Evolutionary conservation across 78 protist species (phyloP).

Genomic region (Dictyostelium firmibasis): DNA sequence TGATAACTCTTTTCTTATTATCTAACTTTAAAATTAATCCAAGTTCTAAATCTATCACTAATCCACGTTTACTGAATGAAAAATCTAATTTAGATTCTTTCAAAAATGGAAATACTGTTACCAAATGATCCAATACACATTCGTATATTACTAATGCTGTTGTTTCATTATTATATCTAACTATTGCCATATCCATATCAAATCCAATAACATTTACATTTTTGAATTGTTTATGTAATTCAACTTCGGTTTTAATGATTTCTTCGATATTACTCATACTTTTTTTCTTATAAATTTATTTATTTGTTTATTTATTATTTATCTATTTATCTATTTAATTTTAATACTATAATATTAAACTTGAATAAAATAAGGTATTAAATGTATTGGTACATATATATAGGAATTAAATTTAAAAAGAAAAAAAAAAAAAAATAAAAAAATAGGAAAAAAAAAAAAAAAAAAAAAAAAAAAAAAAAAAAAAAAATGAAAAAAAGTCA

Average conservation of each 20-base stretch:
- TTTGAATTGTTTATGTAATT: slow-evolving; percentile 43
- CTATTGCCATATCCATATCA: slow-evolving; percentile 74
- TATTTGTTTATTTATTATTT: no score
- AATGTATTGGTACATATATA: no score
- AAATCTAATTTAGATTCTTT: slow-evolving; percentile 7
- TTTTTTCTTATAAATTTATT: no score
- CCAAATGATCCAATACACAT: background rate
- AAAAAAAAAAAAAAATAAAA: no score
- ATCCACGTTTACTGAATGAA: slow-evolving; percentile 22
- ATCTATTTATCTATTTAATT: no score
- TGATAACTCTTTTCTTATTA: slow-evolving; percentile 19
- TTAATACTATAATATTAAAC: no score
- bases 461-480: no score
- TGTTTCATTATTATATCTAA: background rate
- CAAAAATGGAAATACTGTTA: slow-evolving; percentile 8
- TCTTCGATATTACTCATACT: background rate
- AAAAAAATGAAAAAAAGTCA: no score
- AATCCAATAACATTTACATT: slow-evolving; percentile 47
- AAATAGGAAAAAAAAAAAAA: no score
- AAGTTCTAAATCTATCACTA: slow-evolving; percentile 15
- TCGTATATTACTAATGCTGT: background rate
- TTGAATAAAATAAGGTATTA: no score
- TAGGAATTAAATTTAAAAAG: no score
- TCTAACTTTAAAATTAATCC: slow-evolving; percentile 56
- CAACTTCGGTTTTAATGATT: slow-evolving; percentile 23